Conservation (phyloP, 768 basidiomycete genomes). For the Hygrophoropsis aurantiaca region DNA sequence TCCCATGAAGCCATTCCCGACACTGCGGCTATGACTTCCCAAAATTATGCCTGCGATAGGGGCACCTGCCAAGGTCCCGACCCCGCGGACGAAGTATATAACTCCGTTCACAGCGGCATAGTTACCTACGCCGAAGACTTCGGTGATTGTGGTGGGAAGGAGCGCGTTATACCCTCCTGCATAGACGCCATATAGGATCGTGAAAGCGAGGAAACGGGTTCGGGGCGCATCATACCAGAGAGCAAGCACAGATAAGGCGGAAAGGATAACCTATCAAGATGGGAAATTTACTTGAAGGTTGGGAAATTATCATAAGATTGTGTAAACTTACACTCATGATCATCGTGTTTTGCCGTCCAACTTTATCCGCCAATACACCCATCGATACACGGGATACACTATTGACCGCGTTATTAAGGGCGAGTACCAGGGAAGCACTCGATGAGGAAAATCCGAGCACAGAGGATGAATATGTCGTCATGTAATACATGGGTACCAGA, state of each 20-base stretch:
- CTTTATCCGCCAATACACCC: slow-evolving; percentile 41
- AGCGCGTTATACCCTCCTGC: slow-evolving; percentile 47
- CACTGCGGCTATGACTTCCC: slow-evolving; percentile 27
- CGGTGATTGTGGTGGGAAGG: slow-evolving; percentile 43
- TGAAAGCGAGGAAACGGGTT: slow-evolving; percentile 38
- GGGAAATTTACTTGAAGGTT: no score
- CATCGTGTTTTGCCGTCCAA: slow-evolving; percentile 47
- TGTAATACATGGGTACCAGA: slow-evolving; percentile 43
- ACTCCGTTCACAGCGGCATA: slow-evolving; percentile 41
- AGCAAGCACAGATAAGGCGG: slow-evolving; percentile 37
- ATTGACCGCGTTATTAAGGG: slow-evolving; percentile 44
- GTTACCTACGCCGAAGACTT: slow-evolving; percentile 43
- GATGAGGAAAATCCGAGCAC: slow-evolving; percentile 37
- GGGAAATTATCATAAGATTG: neutral
- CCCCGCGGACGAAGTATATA: slow-evolving; percentile 42
- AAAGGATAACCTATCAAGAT: slow-evolving; percentile 34
- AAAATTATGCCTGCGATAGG: slow-evolving; percentile 43
- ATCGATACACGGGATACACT: slow-evolving; percentile 39
- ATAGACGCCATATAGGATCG: slow-evolving; percentile 41
- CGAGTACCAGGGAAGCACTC: slow-evolving; percentile 38
- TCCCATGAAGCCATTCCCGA: neutral
- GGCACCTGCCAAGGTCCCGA: slow-evolving; percentile 41
- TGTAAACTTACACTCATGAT: slow-evolving; percentile 31
- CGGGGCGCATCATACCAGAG: slow-evolving; percentile 43
- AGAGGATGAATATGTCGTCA: slow-evolving; percentile 40